phyloP scores from a whole-genome alignment of 2,329 filamentous ascomycete species.

The Colletotrichum chrysophilum region DNA sequence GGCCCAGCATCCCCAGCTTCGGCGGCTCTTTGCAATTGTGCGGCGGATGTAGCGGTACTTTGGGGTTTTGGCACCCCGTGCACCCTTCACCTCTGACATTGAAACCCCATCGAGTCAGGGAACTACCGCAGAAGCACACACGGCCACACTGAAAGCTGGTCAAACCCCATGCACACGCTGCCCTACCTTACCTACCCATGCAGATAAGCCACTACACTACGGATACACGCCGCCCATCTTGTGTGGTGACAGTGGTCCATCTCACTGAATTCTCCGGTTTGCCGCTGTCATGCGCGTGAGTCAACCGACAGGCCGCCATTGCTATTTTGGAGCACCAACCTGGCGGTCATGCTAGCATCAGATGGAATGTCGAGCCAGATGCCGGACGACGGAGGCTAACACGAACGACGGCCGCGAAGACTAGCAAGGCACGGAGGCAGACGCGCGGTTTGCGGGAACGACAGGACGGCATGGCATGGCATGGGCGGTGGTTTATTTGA shows the following conservation, averaged over 20 bases:
- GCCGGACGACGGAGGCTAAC: not conserved
- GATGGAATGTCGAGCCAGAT: constrained; percentile 5
- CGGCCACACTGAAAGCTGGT: not conserved
- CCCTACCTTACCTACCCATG: not conserved
- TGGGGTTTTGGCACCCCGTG: not conserved
- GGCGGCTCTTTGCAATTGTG: not conserved
- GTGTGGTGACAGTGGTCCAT: not conserved
- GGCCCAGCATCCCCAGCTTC: not conserved
- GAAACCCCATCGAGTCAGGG: constrained; percentile 17
- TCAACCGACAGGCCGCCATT: not conserved
- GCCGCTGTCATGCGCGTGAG: constrained; percentile 15
- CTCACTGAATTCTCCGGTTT: not conserved
- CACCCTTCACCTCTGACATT: constrained; percentile 1
- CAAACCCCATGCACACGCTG: not conserved
- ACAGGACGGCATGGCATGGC: not conserved
- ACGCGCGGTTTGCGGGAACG: not conserved
- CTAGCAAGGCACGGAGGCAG: not conserved
- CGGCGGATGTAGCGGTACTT: constrained; percentile 15
- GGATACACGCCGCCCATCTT: not conserved
- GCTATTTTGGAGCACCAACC: not conserved
- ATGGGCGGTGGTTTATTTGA: not conserved
- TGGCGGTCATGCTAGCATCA: not conserved
- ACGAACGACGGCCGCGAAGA: not conserved
- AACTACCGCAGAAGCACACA: not conserved
- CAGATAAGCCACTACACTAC: not conserved